phyloP scores from a whole-genome alignment of 2,329 filamentous ascomycete species.

The Calonectria pseudoturangicola region DNA sequence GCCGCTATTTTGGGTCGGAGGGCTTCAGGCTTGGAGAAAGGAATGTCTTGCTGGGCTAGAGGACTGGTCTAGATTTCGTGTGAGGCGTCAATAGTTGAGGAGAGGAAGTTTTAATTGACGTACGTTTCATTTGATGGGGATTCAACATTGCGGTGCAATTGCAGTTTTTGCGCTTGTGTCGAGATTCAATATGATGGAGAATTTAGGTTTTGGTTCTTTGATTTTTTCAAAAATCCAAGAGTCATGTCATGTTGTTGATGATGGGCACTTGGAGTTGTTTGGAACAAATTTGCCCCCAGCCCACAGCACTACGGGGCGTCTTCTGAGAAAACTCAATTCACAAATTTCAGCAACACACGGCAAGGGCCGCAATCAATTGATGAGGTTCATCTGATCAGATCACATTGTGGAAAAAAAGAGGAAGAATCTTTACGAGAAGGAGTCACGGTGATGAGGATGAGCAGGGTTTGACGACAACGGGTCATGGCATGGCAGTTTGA shows the following conservation, averaged over 20 bases:
- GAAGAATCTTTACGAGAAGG: slow-evolving; percentile 24
- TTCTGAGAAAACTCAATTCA: no score
- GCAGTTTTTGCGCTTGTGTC: not conserved
- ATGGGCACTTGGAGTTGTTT: not conserved
- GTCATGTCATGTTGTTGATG: not conserved
- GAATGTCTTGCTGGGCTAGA: slow-evolving; percentile 1
- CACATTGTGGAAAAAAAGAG: not conserved
- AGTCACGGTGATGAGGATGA: not conserved
- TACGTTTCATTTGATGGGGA: not conserved
- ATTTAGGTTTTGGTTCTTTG: not conserved
- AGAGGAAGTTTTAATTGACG: not conserved
- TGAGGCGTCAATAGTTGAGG: not conserved
- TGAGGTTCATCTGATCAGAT: not conserved
- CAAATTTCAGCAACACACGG: not conserved
- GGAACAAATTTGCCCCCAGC: no score
- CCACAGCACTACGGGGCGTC: no score
- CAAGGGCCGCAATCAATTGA: slow-evolving; percentile 8
- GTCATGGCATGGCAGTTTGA: not conserved
- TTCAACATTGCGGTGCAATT: not conserved
- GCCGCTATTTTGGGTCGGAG: slow-evolving; percentile 14
- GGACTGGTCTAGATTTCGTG: slow-evolving; percentile 5
- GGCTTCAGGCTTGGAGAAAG: slow-evolving; percentile 5
- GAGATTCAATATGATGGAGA: not conserved
- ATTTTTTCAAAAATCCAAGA: not conserved
- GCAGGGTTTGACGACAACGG: slow-evolving; percentile 9